A percentile compares a stretch with the other conserved stretches of the same genome.
Conservation (phyloP, 257 asterid species). For the Solanum sitiens region DNA sequence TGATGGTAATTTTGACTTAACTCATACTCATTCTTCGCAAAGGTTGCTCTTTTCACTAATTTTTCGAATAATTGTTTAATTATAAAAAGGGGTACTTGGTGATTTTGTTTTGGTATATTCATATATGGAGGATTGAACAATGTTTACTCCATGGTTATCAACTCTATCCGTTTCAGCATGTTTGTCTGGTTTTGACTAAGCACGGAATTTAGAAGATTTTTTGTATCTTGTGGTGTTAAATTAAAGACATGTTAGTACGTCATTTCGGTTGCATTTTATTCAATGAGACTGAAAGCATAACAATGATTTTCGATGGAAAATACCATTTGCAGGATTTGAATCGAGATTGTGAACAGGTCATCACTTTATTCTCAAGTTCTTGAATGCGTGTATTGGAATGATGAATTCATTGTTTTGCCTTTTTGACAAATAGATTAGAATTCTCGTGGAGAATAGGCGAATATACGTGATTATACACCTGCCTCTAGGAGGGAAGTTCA, state of each 20-base stretch:
- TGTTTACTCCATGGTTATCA: neutral
- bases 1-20: slow-evolving; percentile 40
- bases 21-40: neutral
- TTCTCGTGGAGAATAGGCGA: neutral
- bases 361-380: neutral
- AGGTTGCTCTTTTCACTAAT: neutral
- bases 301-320: neutral
- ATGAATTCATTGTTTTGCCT: neutral
- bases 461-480: neutral
- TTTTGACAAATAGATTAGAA: neutral
- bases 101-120: neutral
- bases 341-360: neutral
- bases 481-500: neutral
- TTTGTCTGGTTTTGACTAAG: neutral
- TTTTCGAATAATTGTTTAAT: neutral
- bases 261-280: neutral
- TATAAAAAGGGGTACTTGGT: neutral
- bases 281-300: neutral
- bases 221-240: neutral
- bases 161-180: neutral
- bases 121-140: neutral
- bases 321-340: neutral
- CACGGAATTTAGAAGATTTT: neutral
- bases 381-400: neutral
- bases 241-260: neutral